These are phyloP conservation scores for Priceomyces haplophilus DNA, from an alignment of 805 yeast genomes.

Conservation along the genomic window DNA sequence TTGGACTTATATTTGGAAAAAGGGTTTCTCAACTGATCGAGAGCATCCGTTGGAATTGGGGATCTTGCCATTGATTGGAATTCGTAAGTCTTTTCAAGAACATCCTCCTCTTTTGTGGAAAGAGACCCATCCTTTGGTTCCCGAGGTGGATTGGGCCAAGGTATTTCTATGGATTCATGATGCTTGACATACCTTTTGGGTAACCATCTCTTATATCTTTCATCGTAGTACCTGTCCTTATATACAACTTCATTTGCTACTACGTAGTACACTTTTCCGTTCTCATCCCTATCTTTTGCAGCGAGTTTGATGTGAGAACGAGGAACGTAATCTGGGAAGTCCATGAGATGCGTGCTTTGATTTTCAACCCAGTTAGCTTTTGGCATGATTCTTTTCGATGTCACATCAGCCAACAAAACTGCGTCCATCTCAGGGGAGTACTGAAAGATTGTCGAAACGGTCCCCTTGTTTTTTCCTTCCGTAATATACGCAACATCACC, in stretches of 20 bases:
- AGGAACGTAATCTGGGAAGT: slow-evolving; percentile 63
- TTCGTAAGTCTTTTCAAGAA: slow-evolving; percentile 70
- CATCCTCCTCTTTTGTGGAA: slow-evolving; percentile 55
- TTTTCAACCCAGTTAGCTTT: slow-evolving; percentile 68
- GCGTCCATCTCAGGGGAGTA: slow-evolving; percentile 61
- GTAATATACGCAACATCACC: slow-evolving; percentile 78
- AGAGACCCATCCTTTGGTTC: slow-evolving; percentile 54
- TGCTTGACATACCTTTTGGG: slow-evolving; percentile 77
- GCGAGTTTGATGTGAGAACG: slow-evolving; percentile 67
- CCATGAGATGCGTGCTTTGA: slow-evolving; percentile 67
- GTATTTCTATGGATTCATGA: slow-evolving; percentile 67
- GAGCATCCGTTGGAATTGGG: slow-evolving; percentile 67
- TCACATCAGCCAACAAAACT: slow-evolving; percentile 65
- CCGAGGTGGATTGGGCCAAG: slow-evolving; percentile 78
- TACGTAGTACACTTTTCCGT: slow-evolving; percentile 62
- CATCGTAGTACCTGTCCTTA: slow-evolving; percentile 71
- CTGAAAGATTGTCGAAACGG: slow-evolving; percentile 62
- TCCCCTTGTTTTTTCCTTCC: slow-evolving; percentile 72
- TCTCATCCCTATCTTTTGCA: slow-evolving; percentile 68
- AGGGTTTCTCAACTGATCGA: slow-evolving; percentile 72
- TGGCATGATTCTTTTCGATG: slow-evolving; percentile 65
- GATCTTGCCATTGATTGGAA: slow-evolving; percentile 63
- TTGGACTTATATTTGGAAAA: slow-evolving; percentile 61
- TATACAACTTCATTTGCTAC: slow-evolving; percentile 74
- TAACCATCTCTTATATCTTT: slow-evolving; percentile 65